These are phyloP conservation scores for Cordyceps militaris DNA, from an alignment of 2,329 filamentous ascomycete species.

Conservation along the genomic window DNA sequence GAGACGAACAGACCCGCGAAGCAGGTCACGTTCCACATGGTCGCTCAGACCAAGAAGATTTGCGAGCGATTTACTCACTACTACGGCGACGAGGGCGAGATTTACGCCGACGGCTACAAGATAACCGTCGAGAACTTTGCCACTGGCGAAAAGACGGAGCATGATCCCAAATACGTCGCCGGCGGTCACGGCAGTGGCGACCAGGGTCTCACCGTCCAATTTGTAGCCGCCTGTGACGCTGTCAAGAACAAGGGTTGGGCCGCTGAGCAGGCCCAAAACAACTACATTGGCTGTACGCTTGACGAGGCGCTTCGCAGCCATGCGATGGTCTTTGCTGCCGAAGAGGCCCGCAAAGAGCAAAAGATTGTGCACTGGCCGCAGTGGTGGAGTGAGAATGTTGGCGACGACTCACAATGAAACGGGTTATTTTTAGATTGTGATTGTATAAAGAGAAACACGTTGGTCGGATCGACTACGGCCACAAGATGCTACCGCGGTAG, in stretches of 20 bases:
- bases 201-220: constrained; percentile 64
- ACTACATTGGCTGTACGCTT: constrained; percentile 72
- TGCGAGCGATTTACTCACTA: constrained; percentile 80
- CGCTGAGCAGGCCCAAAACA: constrained; percentile 63
- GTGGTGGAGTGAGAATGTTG: constrained; percentile 58
- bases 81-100: constrained; percentile 80
- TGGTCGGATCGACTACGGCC: not conserved
- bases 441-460: not conserved
- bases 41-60: constrained; percentile 78
- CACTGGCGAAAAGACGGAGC: constrained; percentile 26
- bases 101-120: constrained; percentile 71
- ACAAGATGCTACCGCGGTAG: not conserved
- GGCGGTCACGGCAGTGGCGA: constrained; percentile 36
- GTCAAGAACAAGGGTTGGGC: constrained; percentile 65
- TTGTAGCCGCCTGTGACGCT: constrained; percentile 71
- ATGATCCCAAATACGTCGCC: constrained; percentile 27
- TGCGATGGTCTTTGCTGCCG: constrained; percentile 88
- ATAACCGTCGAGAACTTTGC: constrained; percentile 64
- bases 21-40: constrained; percentile 88
- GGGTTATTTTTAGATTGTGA: not conserved
- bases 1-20: constrained; percentile 64
- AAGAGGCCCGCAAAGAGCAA: constrained; percentile 67
- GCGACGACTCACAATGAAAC: constrained; percentile 15
- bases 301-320: constrained; percentile 88
- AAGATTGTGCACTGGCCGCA: constrained; percentile 66